Evolutionary conservation across 108 stramenopile genomes (phyloP).

Genomic region (Bacterosira constricta): DNA sequence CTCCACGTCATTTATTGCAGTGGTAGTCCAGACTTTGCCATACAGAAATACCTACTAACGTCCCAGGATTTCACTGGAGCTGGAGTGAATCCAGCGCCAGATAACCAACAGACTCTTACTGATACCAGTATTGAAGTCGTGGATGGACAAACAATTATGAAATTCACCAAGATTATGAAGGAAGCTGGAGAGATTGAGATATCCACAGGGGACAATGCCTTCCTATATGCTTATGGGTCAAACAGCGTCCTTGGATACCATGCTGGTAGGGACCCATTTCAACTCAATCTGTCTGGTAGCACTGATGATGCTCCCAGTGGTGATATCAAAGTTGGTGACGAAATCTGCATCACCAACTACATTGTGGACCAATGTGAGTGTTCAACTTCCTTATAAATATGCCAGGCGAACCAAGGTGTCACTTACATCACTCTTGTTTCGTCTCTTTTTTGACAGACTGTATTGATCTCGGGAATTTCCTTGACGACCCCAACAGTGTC

Average conservation of each 20-base stretch:
- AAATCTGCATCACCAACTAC: no score
- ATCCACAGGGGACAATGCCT: constrained; percentile 33
- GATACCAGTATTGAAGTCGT: constrained; percentile 30
- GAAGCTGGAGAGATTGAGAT: constrained; percentile 58
- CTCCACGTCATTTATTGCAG: not conserved
- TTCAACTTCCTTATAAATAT: no score
- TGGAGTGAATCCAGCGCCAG: constrained; percentile 34
- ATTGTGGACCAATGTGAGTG: no score
- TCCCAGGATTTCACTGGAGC: not conserved
- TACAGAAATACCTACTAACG: not conserved
- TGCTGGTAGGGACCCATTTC: constrained; percentile 13
- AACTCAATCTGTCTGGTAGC: constrained; percentile 4
- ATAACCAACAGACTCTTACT: constrained; percentile 57
- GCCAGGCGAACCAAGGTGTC: no score
- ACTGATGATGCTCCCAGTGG: no score
- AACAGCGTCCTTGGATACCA: constrained; percentile 46
- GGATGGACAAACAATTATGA: constrained; percentile 44
- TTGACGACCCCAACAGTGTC: no score
- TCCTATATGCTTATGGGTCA: constrained; percentile 50
- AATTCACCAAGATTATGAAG: constrained; percentile 64
- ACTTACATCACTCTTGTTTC: no score
- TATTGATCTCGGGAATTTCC: no score
- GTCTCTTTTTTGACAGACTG: no score
- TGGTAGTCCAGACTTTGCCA: not conserved
- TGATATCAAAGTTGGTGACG: no score